Evolutionary conservation across 768 basidiomycete genomes (phyloP).

Genomic region (Basidioascus undulatus): DNA sequence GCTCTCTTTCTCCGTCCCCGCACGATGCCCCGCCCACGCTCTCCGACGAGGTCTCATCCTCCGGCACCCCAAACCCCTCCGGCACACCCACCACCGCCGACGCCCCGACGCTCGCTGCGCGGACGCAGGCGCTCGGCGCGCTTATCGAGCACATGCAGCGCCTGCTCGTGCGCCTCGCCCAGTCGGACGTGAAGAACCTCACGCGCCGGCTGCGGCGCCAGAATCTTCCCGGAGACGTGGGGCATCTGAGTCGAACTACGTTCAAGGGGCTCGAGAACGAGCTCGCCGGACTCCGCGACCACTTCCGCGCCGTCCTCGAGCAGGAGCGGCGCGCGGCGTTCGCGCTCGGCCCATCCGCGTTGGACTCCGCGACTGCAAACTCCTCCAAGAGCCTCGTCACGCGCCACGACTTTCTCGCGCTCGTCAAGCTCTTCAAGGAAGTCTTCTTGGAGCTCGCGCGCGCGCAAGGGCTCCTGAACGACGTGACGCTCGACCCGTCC

Average conservation of each 20-base stretch:
- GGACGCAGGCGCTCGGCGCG: conserved; percentile 15
- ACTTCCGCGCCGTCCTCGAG: conserved; percentile 50
- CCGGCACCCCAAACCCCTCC: neutral
- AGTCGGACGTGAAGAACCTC: conserved; percentile 66
- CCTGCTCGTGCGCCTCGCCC: conserved; percentile 36
- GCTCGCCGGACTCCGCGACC: conserved; percentile 36
- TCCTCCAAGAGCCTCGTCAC: conserved; percentile 21
- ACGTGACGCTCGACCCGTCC: conserved; percentile 66
- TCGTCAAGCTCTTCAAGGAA: conserved; percentile 71
- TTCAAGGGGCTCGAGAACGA: conserved; percentile 45
- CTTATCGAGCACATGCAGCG: conserved; percentile 28
- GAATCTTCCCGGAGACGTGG: conserved; percentile 53
- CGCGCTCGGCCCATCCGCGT: conserved; percentile 3
- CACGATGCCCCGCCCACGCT: neutral
- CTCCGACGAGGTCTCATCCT: neutral
- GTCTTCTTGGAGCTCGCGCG: conserved; percentile 58
- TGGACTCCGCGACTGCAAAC: neutral
- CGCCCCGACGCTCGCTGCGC: conserved; percentile 1
- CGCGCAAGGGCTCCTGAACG: conserved; percentile 60
- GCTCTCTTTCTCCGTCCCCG: neutral
- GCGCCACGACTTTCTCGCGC: conserved; percentile 50
- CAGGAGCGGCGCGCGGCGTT: conserved; percentile 31
- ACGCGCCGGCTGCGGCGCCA: conserved; percentile 79
- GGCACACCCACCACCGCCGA: neutral
- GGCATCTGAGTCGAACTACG: conserved; percentile 62